phyloP scores from a whole-genome alignment of 23 red algal species.

The Agarophyton chilense region DNA sequence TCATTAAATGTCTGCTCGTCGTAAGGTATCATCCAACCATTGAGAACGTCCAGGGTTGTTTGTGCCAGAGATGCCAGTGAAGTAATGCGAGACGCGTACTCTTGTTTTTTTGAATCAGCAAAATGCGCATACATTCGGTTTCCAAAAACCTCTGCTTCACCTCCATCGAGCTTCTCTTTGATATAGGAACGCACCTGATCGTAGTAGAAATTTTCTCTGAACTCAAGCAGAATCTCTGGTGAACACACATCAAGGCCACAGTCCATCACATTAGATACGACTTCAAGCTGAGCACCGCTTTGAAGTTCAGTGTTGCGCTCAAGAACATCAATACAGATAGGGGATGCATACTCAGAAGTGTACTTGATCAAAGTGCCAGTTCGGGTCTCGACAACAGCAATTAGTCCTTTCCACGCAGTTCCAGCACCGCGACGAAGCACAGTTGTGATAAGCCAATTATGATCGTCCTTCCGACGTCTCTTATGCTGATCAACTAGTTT shows the following conservation, averaged over 20 bases:
- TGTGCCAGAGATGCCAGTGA: slow-evolving; percentile 48
- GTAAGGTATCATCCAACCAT: slow-evolving; percentile 28
- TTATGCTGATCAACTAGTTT: slow-evolving; percentile 64
- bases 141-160: slow-evolving; percentile 78
- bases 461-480: slow-evolving; percentile 43
- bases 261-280: slow-evolving; percentile 58
- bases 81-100: slow-evolving; percentile 55
- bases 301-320: slow-evolving; percentile 20
- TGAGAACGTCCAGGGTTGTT: slow-evolving; percentile 26
- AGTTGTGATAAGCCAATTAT: slow-evolving; percentile 73
- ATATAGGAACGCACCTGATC: slow-evolving; percentile 79
- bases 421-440: slow-evolving; percentile 53
- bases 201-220: slow-evolving; percentile 94
- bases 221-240: slow-evolving; percentile 84
- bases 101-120: slow-evolving; percentile 8
- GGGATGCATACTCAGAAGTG: not conserved
- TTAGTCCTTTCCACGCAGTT: slow-evolving; percentile 16
- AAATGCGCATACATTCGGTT: slow-evolving; percentile 78
- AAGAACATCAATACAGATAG: slow-evolving; percentile 40
- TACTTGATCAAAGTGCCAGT: slow-evolving; percentile 78
- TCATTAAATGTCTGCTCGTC: not conserved
- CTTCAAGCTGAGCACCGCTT: slow-evolving; percentile 23
- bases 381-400: slow-evolving; percentile 57
- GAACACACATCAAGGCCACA: slow-evolving; percentile 75
- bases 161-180: slow-evolving; percentile 78